Evolutionary conservation across 129 eudicot species (phyloP).

Genomic region (Chrysanthemum makinoi): DNA sequence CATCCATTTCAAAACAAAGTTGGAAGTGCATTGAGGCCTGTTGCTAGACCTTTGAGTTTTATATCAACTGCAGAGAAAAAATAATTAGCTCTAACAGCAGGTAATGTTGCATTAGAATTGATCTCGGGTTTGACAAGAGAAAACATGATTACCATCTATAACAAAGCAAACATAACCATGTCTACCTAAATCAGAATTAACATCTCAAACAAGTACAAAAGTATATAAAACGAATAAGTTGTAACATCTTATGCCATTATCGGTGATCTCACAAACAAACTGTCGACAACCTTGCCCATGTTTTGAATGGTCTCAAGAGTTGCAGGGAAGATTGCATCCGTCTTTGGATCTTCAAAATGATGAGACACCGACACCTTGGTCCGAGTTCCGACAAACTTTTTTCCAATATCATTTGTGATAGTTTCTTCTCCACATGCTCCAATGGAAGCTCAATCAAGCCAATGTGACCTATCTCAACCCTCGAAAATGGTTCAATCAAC

Average conservation of each 20-base stretch:
- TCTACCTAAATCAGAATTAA: slow-evolving; percentile 4
- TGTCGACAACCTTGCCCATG: slow-evolving; percentile 71
- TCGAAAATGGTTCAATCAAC: slow-evolving; percentile 81
- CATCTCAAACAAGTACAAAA: slow-evolving; percentile 17
- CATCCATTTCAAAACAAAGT: too few species aligned
- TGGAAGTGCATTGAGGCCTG: too few species aligned
- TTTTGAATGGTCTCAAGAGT: slow-evolving; percentile 69
- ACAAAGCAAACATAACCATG: slow-evolving; percentile 19
- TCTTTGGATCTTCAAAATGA: slow-evolving; percentile 76
- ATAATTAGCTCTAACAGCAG: slow-evolving; percentile 9
- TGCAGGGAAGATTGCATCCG: slow-evolving; percentile 67
- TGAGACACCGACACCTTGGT: slow-evolving; percentile 84
- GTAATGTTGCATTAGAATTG: slow-evolving; percentile 1
- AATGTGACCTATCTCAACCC: slow-evolving; percentile 72
- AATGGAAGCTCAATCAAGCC: slow-evolving; percentile 73
- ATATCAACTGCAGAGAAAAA: too few species aligned
- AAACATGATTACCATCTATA: slow-evolving; percentile 3
- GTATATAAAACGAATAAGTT: neutral
- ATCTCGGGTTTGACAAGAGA: slow-evolving; percentile 5
- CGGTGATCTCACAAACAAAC: slow-evolving; percentile 62
- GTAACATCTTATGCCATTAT: slow-evolving; percentile 51
- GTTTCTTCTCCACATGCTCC: slow-evolving; percentile 74
- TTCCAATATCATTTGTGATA: slow-evolving; percentile 86
- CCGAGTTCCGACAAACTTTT: slow-evolving; percentile 79
- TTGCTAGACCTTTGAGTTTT: too few species aligned